Conservation (phyloP, 2,329 filamentous ascomycete genomes). For the Aspergillus tubingensis region DNA sequence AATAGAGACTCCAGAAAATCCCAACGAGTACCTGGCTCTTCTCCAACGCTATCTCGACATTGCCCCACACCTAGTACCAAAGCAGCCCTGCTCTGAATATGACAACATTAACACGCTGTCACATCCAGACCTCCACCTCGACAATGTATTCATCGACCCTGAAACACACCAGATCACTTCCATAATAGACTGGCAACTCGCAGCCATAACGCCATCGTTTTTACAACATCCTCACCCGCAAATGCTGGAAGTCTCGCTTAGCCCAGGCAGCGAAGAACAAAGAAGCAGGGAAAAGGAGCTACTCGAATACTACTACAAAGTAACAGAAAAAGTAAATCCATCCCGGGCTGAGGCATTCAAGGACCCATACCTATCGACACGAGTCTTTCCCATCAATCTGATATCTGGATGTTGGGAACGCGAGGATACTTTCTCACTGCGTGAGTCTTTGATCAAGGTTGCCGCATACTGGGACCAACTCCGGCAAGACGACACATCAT, state of each 20-base stretch:
- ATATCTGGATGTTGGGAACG: constrained; percentile 20
- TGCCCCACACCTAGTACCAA: neutral
- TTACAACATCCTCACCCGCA: constrained; percentile 19
- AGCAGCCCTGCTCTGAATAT: neutral
- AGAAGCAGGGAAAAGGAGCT: constrained; percentile 3
- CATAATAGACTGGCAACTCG: constrained; percentile 23
- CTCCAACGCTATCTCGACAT: neutral
- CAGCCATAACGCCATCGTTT: constrained; percentile 12
- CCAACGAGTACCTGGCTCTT: neutral
- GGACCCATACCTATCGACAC: constrained; percentile 9
- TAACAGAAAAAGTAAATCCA: constrained; percentile 8
- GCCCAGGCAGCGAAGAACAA: neutral
- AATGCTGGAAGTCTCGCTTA: constrained; percentile 15
- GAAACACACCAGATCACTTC: constrained; percentile 4
- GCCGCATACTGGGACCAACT: constrained; percentile 19
- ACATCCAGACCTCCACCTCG: constrained; percentile 11
- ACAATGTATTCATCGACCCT: constrained; percentile 12
- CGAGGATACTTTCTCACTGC: constrained; percentile 23
- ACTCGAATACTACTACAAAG: constrained; percentile 9
- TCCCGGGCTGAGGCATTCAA: constrained; percentile 4
- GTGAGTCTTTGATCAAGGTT: constrained; percentile 18
- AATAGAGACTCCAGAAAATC: constrained; percentile 5
- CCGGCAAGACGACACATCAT: neutral
- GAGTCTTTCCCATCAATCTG: constrained; percentile 12
- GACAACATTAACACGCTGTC: neutral